Conservation (phyloP, 1,284 basidiomycete genomes). For the Moesziomyces globuligerus region DNA sequence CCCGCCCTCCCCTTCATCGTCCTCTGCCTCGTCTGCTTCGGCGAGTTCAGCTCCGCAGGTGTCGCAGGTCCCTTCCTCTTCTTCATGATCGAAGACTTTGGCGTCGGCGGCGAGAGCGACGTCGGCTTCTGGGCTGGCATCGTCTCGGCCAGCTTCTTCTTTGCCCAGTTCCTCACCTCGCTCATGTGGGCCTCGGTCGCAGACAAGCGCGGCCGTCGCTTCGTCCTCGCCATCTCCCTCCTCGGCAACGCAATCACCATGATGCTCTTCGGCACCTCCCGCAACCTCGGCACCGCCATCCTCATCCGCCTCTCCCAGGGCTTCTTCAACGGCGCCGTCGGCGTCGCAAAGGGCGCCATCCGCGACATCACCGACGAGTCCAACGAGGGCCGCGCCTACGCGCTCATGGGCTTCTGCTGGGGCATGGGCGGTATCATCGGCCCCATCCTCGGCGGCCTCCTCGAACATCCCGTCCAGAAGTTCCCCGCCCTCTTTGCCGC, state of each 20-base stretch:
- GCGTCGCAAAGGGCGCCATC: slow-evolving; percentile 85
- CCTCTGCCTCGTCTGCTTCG: slow-evolving; percentile 64
- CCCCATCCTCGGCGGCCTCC: slow-evolving; percentile 77
- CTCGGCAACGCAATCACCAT: slow-evolving; percentile 82
- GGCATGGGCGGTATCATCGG: slow-evolving; percentile 84
- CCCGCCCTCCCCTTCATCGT: slow-evolving; percentile 64
- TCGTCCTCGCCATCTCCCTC: slow-evolving; percentile 85
- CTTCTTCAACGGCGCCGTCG: slow-evolving; percentile 92
- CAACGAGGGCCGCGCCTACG: slow-evolving; percentile 93
- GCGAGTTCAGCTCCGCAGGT: slow-evolving; percentile 78
- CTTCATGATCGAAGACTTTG: slow-evolving; percentile 65
- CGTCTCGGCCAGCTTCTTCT: slow-evolving; percentile 66
- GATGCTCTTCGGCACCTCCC: slow-evolving; percentile 85
- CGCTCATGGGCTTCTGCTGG: slow-evolving; percentile 94
- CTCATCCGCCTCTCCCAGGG: slow-evolving; percentile 90
- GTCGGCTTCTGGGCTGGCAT: slow-evolving; percentile 67
- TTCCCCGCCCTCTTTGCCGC: slow-evolving; percentile 79
- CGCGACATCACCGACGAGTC: slow-evolving; percentile 86
- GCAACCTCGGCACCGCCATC: slow-evolving; percentile 74
- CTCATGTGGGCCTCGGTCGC: slow-evolving; percentile 92
- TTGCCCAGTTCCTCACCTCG: slow-evolving; percentile 79
- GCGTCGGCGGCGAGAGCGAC: slow-evolving; percentile 61
- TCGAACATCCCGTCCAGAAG: slow-evolving; percentile 76
- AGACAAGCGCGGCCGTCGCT: slow-evolving; percentile 85
- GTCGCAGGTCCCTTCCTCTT: slow-evolving; percentile 67